Evolutionary conservation across 306 rosid genomes (phyloP).

Genomic region (Cucurbita moschata): DNA sequence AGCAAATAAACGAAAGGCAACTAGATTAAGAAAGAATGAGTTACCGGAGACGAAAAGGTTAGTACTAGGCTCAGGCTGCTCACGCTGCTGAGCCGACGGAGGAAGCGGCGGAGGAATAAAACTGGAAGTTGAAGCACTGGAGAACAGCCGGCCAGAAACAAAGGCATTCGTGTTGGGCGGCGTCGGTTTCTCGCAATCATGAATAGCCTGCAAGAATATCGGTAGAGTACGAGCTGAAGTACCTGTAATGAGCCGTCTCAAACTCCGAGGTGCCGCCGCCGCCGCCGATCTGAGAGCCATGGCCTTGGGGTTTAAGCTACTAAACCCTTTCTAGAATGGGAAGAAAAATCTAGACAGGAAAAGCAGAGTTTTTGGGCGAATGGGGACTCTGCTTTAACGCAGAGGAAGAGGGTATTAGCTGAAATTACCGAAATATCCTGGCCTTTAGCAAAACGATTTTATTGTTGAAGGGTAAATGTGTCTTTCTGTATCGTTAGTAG

Average conservation of each 20-base stretch:
- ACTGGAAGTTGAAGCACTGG: slow-evolving; percentile 19
- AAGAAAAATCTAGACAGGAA: background rate
- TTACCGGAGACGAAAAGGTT: slow-evolving; percentile 89
- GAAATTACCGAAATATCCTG: background rate
- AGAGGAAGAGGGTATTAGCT: background rate
- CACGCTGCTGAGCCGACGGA: slow-evolving; percentile 24
- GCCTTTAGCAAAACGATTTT: background rate
- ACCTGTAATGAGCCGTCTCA: slow-evolving; percentile 40
- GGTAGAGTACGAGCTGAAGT: slow-evolving; percentile 6
- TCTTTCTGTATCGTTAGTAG: background rate
- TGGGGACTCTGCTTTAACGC: background rate
- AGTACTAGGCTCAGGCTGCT: slow-evolving; percentile 58
- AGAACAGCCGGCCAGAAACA: slow-evolving; percentile 32
- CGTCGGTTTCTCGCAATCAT: background rate
- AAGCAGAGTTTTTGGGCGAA: background rate
- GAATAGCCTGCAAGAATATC: background rate
- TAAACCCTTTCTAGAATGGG: slow-evolving; percentile 16
- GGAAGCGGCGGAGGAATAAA: slow-evolving; percentile 35
- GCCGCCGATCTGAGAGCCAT: slow-evolving; percentile 53
- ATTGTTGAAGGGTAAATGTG: background rate
- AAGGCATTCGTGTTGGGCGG: background rate
- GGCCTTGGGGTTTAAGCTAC: slow-evolving; percentile 18
- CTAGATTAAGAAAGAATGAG: background rate
- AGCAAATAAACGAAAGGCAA: background rate
- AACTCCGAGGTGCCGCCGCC: slow-evolving; percentile 37